Percentiles rank a stretch among this genome's conserved stretches.
Evolutionary conservation across 1,284 basidiomycete genomes (phyloP).

Genomic region (Trichosporon sp.): DNA sequence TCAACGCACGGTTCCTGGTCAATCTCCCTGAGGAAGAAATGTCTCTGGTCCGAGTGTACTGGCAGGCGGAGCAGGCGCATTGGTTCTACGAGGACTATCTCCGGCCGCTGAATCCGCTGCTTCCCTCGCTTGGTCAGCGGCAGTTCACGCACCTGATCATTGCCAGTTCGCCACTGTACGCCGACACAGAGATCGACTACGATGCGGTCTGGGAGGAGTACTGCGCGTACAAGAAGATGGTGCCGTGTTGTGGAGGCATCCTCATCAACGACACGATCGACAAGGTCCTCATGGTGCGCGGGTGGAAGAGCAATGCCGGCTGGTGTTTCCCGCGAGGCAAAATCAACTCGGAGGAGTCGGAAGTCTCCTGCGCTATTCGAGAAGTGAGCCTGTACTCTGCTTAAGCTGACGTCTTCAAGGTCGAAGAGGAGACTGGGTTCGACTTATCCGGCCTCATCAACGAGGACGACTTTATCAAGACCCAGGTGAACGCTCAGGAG

Average conservation of each 20-base stretch:
- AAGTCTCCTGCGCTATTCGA: slow-evolving; percentile 75
- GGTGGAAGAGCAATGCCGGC: slow-evolving; percentile 91
- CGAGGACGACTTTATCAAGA: slow-evolving; percentile 68
- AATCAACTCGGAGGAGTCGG: slow-evolving; percentile 88
- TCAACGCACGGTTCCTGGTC: slow-evolving; percentile 93
- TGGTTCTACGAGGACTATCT: slow-evolving; percentile 99
- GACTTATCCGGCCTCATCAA: slow-evolving; percentile 68
- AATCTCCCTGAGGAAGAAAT: slow-evolving; percentile 94
- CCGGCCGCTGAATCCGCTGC: slow-evolving; percentile 76
- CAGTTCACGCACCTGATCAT: slow-evolving; percentile 93
- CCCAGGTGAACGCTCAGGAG: slow-evolving; percentile 80
- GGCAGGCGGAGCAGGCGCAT: slow-evolving; percentile 99
- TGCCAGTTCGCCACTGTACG: slow-evolving; percentile 44
- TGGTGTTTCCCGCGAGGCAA: slow-evolving; percentile 99
- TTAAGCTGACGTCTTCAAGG: slow-evolving; percentile 51
- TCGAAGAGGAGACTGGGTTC: slow-evolving; percentile 90
- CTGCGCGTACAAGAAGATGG: slow-evolving; percentile 90
- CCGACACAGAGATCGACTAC: slow-evolving; percentile 34
- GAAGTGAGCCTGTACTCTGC: slow-evolving; percentile 60
- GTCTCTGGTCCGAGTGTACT: slow-evolving; percentile 86
- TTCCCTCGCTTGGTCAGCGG: slow-evolving; percentile 83
- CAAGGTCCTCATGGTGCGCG: slow-evolving; percentile 94
- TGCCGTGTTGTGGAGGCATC: slow-evolving; percentile 98
- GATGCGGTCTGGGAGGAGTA: slow-evolving; percentile 47
- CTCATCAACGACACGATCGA: slow-evolving; percentile 87